phyloP scores from a whole-genome alignment of 2,329 filamentous ascomycete species.

The Stenocarpella maydis region DNA sequence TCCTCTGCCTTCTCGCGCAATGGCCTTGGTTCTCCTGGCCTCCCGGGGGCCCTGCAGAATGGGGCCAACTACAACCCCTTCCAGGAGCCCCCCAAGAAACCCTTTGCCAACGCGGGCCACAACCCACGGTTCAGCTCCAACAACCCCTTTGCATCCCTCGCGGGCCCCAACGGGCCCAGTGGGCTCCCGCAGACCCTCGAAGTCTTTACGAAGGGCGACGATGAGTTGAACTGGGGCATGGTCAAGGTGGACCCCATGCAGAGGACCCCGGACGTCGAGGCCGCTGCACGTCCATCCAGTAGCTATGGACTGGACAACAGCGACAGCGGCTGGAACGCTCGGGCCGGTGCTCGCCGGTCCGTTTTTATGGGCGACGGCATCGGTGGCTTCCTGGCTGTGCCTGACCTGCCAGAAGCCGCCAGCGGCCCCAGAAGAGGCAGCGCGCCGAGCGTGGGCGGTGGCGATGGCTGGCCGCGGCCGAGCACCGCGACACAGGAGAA shows the following conservation, averaged over 20 bases:
- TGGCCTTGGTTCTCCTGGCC: constrained; percentile 37
- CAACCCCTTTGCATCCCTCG: constrained; percentile 61
- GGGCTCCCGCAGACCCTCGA: constrained; percentile 63
- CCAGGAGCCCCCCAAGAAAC: constrained; percentile 37
- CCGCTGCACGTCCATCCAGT: constrained; percentile 53
- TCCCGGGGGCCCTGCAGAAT: constrained; percentile 34
- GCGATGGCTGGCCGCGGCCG: constrained; percentile 54
- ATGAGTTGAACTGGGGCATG: constrained; percentile 67
- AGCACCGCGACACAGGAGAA: constrained; percentile 53
- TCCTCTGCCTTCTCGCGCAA: constrained; percentile 36
- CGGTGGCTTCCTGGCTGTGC: constrained; percentile 63
- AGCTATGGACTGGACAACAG: constrained; percentile 66
- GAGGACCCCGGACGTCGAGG: constrained; percentile 41
- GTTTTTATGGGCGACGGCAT: constrained; percentile 61
- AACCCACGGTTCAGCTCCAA: constrained; percentile 65
- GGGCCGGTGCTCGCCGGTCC: constrained; percentile 60
- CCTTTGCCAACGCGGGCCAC: constrained; percentile 37
- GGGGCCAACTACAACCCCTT: constrained; percentile 37
- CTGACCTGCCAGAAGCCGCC: constrained; percentile 43
- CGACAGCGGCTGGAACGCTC: constrained; percentile 59
- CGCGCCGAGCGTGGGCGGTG: constrained; percentile 36
- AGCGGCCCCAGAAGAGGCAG: constrained; percentile 36
- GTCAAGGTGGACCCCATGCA: constrained; percentile 53
- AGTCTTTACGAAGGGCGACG: constrained; percentile 67
- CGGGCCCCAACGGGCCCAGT: constrained; percentile 42